A percentile compares a stretch with the other conserved stretches of the same genome.
phyloP scores from a whole-genome alignment of 192 early-diverging fungal genomes.

The Gryganskiella cystojenkinii region DNA sequence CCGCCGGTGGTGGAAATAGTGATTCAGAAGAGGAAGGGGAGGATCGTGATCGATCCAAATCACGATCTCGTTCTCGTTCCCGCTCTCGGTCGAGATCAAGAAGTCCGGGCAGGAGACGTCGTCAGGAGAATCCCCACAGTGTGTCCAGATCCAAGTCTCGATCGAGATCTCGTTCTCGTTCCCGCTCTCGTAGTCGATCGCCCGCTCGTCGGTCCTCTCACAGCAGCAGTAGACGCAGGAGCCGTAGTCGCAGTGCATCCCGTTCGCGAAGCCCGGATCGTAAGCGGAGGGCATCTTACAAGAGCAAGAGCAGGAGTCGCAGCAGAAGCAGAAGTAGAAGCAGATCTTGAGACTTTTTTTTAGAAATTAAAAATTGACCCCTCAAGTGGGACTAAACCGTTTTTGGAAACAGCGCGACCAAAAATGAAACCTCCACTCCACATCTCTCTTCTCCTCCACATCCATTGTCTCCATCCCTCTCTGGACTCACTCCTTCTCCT shows the following conservation, averaged over 20 bases:
- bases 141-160: constrained; percentile 21
- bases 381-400: too few relatives aligned
- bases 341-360: not conserved
- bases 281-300: not conserved
- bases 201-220: not conserved
- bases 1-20: constrained; percentile 5
- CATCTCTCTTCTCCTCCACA: too few relatives aligned
- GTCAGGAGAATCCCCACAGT: too few relatives aligned
- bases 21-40: constrained; percentile 3
- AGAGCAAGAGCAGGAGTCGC: not conserved
- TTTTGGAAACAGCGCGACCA: too few relatives aligned
- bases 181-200: not conserved
- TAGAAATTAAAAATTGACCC: too few relatives aligned
- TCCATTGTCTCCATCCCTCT: too few relatives aligned
- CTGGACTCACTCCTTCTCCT: too few relatives aligned
- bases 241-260: not conserved
- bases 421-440: too few relatives aligned
- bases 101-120: not conserved
- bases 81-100: constrained; percentile 10
- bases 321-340: constrained; percentile 8
- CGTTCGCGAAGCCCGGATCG: not conserved
- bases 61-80: constrained; percentile 34
- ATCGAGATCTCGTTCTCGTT: not conserved
- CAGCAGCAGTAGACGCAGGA: not conserved
- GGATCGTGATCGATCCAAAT: constrained; percentile 11